phyloP scores from a whole-genome alignment of 345 rosid species.

The Citrus hindsii region DNA sequence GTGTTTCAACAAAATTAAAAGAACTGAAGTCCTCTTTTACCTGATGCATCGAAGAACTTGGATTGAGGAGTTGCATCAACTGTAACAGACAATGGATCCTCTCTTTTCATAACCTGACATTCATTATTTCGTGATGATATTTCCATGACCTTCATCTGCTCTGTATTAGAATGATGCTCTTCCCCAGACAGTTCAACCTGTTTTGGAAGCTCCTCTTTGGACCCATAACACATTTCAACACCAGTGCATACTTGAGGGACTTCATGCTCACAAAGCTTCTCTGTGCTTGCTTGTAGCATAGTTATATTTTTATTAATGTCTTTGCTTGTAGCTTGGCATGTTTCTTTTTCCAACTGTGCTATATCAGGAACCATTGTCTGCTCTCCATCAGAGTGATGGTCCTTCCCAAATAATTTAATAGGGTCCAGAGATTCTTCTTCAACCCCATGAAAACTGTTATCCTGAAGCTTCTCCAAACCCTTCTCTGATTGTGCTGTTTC shows the following conservation, averaged over 20 bases:
- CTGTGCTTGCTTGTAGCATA: slow-evolving; percentile 28
- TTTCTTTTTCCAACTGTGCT: slow-evolving; percentile 16
- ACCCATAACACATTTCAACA: slow-evolving; percentile 8
- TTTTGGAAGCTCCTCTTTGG: slow-evolving; percentile 25
- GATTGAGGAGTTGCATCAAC: slow-evolving; percentile 37
- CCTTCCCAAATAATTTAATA: slow-evolving; percentile 13
- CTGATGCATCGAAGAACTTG: slow-evolving; percentile 38
- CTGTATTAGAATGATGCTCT: slow-evolving; percentile 25
- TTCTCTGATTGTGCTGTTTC: slow-evolving; percentile 10
- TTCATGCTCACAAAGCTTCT: slow-evolving; percentile 32
- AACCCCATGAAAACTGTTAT: slow-evolving; percentile 8
- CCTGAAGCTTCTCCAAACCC: slow-evolving; percentile 7
- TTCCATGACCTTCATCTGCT: slow-evolving; percentile 24
- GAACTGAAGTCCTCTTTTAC: slow-evolving; percentile 24
- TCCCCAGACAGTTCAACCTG: slow-evolving; percentile 16
- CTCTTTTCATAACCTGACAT: slow-evolving; percentile 21
- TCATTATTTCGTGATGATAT: slow-evolving; percentile 18
- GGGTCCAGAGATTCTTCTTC: slow-evolving; percentile 13
- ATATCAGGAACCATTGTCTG: slow-evolving; percentile 15
- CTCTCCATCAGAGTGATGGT: slow-evolving; percentile 20
- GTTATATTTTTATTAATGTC: slow-evolving; percentile 10
- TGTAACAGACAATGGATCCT: slow-evolving; percentile 29
- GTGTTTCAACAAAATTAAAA: background rate
- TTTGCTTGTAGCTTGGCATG: slow-evolving; percentile 8
- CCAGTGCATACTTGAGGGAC: slow-evolving; percentile 4